These are phyloP conservation scores for Bipolaris zeicola DNA, from an alignment of 2,329 filamentous ascomycete species.

Conservation along the genomic window DNA sequence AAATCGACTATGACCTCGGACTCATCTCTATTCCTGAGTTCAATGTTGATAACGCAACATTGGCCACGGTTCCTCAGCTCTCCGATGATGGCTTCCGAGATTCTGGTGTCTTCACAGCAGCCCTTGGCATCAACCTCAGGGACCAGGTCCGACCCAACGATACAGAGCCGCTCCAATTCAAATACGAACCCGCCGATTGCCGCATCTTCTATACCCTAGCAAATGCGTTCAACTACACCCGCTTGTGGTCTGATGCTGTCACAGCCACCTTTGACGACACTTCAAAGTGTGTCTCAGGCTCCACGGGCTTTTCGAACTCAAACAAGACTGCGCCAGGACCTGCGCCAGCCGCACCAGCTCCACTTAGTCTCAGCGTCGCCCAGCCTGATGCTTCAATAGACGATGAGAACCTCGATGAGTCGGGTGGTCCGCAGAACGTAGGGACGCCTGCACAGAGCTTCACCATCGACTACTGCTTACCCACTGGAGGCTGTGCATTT, in stretches of 20 bases:
- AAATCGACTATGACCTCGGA: conserved; percentile 20
- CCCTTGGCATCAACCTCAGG: conserved; percentile 28
- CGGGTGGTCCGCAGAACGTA: background rate
- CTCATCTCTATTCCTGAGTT: background rate
- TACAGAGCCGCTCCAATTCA: conserved; percentile 44
- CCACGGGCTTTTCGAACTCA: conserved; percentile 29
- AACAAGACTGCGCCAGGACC: conserved; percentile 2
- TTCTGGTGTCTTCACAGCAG: background rate
- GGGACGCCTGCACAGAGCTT: background rate
- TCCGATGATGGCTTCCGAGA: conserved; percentile 5
- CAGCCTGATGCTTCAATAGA: background rate
- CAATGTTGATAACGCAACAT: conserved; percentile 1
- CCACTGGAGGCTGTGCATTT: background rate
- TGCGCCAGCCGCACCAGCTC: conserved; percentile 5
- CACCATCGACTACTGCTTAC: background rate
- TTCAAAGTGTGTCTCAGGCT: conserved; percentile 41
- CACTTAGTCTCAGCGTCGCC: background rate
- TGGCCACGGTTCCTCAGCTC: conserved; percentile 4
- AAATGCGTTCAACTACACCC: conserved; percentile 46
- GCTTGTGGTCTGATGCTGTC: conserved; percentile 45
- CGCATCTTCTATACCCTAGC: conserved; percentile 46
- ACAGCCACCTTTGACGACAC: conserved; percentile 41
- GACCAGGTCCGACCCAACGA: conserved; percentile 46
- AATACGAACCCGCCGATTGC: conserved; percentile 49
- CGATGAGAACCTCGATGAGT: background rate